Conservation (phyloP, 192 early-diverging fungal genomes). For the Backusella luteola region DNA sequence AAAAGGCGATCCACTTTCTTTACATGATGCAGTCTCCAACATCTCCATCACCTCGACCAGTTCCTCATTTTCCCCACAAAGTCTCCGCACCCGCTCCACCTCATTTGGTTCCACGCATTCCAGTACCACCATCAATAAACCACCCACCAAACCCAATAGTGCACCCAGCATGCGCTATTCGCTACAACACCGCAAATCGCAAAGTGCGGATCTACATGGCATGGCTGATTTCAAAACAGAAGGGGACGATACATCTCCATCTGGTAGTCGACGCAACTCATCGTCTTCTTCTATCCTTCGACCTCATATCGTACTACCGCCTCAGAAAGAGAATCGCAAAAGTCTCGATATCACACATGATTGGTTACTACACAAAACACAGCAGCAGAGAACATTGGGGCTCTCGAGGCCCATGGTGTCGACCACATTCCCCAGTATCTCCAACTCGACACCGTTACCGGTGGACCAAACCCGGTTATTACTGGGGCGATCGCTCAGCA, state of each 20-base stretch:
- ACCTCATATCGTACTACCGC: slow-evolving; percentile 21
- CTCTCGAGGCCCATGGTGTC: slow-evolving; percentile 29
- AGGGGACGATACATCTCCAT: not conserved
- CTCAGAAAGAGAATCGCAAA: slow-evolving; percentile 3
- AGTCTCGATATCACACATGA: slow-evolving; percentile 7
- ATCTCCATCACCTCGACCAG: slow-evolving; percentile 17
- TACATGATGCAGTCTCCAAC: slow-evolving; percentile 17
- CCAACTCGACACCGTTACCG: slow-evolving; percentile 20
- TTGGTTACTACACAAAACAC: slow-evolving; percentile 12
- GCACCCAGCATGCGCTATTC: not conserved
- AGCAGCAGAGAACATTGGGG: not conserved
- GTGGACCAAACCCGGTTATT: not conserved
- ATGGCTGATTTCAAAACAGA: not conserved
- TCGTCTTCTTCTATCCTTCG: slow-evolving; percentile 11
- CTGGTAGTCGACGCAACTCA: not conserved
- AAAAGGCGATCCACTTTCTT: slow-evolving; percentile 46
- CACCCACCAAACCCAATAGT: not conserved
- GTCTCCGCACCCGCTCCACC: slow-evolving; percentile 15
- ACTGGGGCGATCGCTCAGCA: slow-evolving; percentile 13
- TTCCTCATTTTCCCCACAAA: slow-evolving; percentile 20
- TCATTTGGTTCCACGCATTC: slow-evolving; percentile 23
- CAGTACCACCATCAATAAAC: not conserved
- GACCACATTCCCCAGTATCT: slow-evolving; percentile 28
- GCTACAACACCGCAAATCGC: slow-evolving; percentile 27
- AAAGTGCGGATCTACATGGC: slow-evolving; percentile 30